phyloP scores from a whole-genome alignment of 352 stramenopile species.

The Phytophthora citrophthora region DNA sequence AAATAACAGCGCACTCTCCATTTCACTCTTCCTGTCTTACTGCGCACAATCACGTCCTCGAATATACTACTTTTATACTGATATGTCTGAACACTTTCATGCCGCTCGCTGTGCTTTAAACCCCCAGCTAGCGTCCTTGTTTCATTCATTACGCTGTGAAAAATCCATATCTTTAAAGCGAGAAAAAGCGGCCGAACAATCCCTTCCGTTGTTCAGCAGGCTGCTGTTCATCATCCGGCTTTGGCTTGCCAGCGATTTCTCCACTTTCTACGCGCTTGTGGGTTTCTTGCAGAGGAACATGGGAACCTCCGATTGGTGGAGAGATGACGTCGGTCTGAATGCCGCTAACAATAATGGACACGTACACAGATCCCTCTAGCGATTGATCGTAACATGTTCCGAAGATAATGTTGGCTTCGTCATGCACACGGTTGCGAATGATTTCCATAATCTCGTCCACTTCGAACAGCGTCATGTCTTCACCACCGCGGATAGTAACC shows the following conservation, averaged over 20 bases:
- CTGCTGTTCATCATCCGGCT: conserved; percentile 25
- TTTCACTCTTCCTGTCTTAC: background rate
- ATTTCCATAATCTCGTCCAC: conserved; percentile 91
- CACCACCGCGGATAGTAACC: conserved; percentile 95
- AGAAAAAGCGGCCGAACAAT: conserved; percentile 80
- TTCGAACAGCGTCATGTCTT: conserved; percentile 94
- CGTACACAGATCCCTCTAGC: conserved; percentile 80
- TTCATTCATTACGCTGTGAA: conserved; percentile 27
- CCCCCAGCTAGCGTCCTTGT: background rate
- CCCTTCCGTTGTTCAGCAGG: conserved; percentile 43
- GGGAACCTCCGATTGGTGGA: conserved; percentile 63
- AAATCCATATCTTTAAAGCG: conserved; percentile 46
- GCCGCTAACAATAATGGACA: conserved; percentile 90
- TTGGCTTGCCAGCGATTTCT: conserved; percentile 22
- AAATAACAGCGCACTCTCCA: conserved; percentile 20
- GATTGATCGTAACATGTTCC: conserved; percentile 88
- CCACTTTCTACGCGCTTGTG: conserved; percentile 24
- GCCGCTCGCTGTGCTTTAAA: no score
- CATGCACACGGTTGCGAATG: conserved; percentile 76
- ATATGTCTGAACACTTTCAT: no score
- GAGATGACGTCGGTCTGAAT: conserved; percentile 89
- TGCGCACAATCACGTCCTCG: background rate
- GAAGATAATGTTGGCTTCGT: conserved; percentile 92
- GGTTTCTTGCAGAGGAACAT: conserved; percentile 53
- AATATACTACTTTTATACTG: background rate